Base-by-base conservation (phyloP, 495 filamentous ascomycete species). In the Neurospora sp. region DNA sequence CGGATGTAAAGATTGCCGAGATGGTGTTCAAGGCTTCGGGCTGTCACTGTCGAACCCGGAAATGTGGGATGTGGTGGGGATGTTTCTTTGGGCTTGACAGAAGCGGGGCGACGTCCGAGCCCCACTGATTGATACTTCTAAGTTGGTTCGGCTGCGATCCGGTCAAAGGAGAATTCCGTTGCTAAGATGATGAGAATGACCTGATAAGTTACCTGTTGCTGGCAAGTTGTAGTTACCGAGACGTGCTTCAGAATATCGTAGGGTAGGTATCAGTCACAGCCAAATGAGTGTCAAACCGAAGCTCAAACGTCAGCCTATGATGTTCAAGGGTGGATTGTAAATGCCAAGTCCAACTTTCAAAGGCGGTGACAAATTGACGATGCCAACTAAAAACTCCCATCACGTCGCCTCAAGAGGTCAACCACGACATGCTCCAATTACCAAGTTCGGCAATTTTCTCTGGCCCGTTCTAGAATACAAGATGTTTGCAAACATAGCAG, bases 1-100 rank as follows among this genome's bases (percentile, higher is more conserved):
- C 74, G 77, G 79, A 75, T 76, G 70, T 48, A 68, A 48, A 69
- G 61, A 68, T 44, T 72, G 74, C 77, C 79, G 77, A 44, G 69
- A 17, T 72, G 77, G 69, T 65, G 53, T 65, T 27, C 53, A 35
- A 61, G 53, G 53, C 53, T 31, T 35, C 27, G 27, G 27, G 53
- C 53, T 65, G 27, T 35, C 53, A 65, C 53, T 65, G 53, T 65
- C 53, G 53, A 53, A 35, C 53, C 53, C 53, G 53, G 27, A 35
- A 65, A 65, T 65, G 27, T 65, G 53, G 53, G 53, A 65, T 65
- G 53, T 35, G 53, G 27, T 65, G 14, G 53, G 53, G 53, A 31
- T 65, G 53, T 35, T 65, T 65, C 53, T 65, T 35, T 17, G 27
- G 53, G 53, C 53, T 65, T 65, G 53, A 35, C 53, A 65, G 27